Evolutionary conservation across 139 green algal genomes (phyloP), one percentile per base, ranked within the genome.

Genomic region (Coelastrella sp.): DNA sequence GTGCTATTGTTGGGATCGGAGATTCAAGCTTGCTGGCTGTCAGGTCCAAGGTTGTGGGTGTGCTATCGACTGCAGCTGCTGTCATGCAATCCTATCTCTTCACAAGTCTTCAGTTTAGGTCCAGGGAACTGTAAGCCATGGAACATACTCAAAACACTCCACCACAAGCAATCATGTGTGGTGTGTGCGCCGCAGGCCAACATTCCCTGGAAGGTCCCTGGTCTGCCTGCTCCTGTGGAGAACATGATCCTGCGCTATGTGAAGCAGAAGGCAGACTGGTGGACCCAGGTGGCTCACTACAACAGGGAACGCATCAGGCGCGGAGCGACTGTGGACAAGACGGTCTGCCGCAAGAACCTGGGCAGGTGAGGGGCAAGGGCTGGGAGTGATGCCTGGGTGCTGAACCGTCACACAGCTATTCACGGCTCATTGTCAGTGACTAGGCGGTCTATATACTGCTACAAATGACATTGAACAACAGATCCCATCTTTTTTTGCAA

Each of bases 231-330:
- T 24, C 97, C 98, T 11, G 96, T 99, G 68, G 98, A 99, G 93
- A 99, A 98, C 96, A 99, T 99, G 98, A 99, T 99, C 92, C 91
- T 99, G 92, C 95, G 98, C 57, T 99, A 99, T 91, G 98, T 99
- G 25, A 99, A 99, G 96, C 97, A 97, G 90, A 99, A 99, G 96
- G 98, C 97, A 4, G 98, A 99, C 95, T 99, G 98, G 98, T 99
- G 98, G 98, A 99, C 98, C 78, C 99, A 99, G 88, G 98, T 99
- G 85, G 49, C 73, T 17, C 98, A 99, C 94, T 99, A 99, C 95
- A 99, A 99, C 95, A 93, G 98, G 66, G 98, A 99, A 96, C 97
- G 98, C 93, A 99, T 99, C 95, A 94, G 97, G 57, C 96, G 98
- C 59, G 98, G 98, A 49, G 98, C 98, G 49, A 99, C 98, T 7